Percentiles rank a stretch among this genome's conserved stretches.
Evolutionary conservation across 2,329 filamentous ascomycete genomes (phyloP).

Genomic region (Pseudogymnoascus sp.): DNA sequence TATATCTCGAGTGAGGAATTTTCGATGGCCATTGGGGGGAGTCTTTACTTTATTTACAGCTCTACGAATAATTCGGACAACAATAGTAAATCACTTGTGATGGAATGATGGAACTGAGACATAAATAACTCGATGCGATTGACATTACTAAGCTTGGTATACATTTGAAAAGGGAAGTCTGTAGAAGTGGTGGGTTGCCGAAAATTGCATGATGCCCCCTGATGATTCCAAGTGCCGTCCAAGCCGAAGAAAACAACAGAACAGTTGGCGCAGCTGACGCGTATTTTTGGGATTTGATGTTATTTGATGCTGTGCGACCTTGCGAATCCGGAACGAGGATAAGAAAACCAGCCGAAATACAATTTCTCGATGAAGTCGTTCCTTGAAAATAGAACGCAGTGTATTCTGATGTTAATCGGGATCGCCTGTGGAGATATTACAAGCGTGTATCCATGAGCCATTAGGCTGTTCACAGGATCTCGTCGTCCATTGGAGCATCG

Average conservation of each 20-base stretch:
- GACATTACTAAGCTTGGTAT: slow-evolving; percentile 6
- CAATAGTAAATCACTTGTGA: neutral
- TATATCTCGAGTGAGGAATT: neutral
- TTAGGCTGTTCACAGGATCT: slow-evolving; percentile 40
- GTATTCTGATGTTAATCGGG: neutral
- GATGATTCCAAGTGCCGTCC: neutral
- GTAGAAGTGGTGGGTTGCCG: neutral
- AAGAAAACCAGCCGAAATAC: neutral
- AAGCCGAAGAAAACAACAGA: neutral
- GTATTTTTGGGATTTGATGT: slow-evolving; percentile 1
- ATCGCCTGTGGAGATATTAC: neutral
- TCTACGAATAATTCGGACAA: neutral
- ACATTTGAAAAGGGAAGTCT: neutral
- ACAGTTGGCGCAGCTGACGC: neutral
- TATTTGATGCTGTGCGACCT: slow-evolving; percentile 1
- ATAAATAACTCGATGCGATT: neutral
- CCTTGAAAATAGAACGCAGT: neutral
- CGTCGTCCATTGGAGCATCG: slow-evolving; percentile 52
- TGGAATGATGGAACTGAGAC: neutral
- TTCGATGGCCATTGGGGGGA: neutral
- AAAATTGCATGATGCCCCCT: neutral
- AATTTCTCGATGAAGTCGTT: neutral
- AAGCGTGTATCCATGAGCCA: neutral
- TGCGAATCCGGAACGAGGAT: neutral
- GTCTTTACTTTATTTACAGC: neutral